These are phyloP conservation scores for Colletotrichum sansevieriae DNA, from an alignment of 2,329 filamentous ascomycete species.

Conservation along the genomic window DNA sequence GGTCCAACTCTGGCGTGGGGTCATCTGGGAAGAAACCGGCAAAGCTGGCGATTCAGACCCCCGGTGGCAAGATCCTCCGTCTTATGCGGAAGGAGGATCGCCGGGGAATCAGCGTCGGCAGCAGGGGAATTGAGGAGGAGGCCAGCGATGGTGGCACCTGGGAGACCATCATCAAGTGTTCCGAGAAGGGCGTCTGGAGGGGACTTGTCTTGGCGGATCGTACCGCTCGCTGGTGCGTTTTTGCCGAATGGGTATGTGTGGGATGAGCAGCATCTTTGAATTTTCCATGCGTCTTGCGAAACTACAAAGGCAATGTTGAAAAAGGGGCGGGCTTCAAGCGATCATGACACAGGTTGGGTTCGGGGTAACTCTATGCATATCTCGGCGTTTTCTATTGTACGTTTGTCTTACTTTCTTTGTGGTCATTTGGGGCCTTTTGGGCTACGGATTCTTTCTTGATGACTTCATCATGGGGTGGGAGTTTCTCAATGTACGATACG, in stretches of 20 bases:
- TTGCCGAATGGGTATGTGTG: conserved; percentile 84
- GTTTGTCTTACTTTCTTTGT: conserved; percentile 16
- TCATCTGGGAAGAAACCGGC: conserved; percentile 83
- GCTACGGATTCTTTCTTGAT: not conserved
- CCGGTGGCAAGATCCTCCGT: conserved; percentile 92
- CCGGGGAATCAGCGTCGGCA: conserved; percentile 64
- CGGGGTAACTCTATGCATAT: conserved; percentile 36
- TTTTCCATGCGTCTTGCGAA: conserved; percentile 23
- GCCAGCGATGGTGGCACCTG: conserved; percentile 79
- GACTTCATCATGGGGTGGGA: conserved; percentile 23
- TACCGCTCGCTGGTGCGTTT: conserved; percentile 91
- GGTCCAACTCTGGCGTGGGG: conserved; percentile 68
- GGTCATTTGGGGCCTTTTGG: conserved; percentile 15
- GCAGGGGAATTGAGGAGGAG: conserved; percentile 65
- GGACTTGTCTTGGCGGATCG: conserved; percentile 86
- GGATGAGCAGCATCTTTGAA: conserved; percentile 33
- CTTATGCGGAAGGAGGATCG: conserved; percentile 85
- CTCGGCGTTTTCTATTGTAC: conserved; percentile 38
- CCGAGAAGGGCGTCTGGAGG: conserved; percentile 84
- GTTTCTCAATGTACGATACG: conserved; percentile 40
- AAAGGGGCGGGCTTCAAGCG: conserved; percentile 20
- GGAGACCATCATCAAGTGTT: conserved; percentile 94
- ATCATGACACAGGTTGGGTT: conserved; percentile 20
- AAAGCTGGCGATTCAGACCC: conserved; percentile 94
- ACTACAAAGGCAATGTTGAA: conserved; percentile 28